Evolutionary conservation across 2,329 filamentous ascomycete genomes (phyloP).

Genomic region (Colletotrichum filicis): DNA sequence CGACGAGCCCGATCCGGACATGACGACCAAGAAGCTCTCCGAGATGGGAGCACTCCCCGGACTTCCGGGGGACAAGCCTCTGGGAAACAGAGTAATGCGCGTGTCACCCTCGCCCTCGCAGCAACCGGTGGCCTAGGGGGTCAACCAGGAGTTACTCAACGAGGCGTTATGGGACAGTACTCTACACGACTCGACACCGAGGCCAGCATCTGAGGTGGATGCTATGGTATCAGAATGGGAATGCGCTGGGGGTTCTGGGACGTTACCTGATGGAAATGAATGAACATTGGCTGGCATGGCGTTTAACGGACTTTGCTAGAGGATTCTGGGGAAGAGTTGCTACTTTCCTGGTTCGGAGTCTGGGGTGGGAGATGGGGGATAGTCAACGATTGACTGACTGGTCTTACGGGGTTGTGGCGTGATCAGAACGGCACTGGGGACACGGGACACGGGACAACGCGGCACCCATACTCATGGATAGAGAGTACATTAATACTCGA

Average conservation of each 20-base stretch:
- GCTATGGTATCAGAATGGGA: conserved; percentile 9
- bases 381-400: background rate
- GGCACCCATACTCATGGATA: conserved; percentile 17
- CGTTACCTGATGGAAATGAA: background rate
- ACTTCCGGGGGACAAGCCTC: conserved; percentile 9
- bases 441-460: background rate
- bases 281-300: conserved; percentile 1
- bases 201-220: background rate
- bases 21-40: conserved; percentile 51
- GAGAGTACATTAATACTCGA: conserved; percentile 31
- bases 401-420: conserved; percentile 5
- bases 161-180: background rate
- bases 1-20: conserved; percentile 58
- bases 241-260: background rate
- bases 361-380: background rate
- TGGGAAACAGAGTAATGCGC: conserved; percentile 12
- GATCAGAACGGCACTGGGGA: conserved; percentile 1
- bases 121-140: conserved; percentile 21
- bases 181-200: background rate
- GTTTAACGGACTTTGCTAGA: conserved; percentile 22
- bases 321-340: background rate
- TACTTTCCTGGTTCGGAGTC: conserved; percentile 16
- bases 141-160: background rate
- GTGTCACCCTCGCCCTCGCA: conserved; percentile 15
- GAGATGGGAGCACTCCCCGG: conserved; percentile 29